These are phyloP conservation scores for Thielaviopsis musarum DNA, from an alignment of 2,329 filamentous ascomycete genomes.

Conservation along the genomic window DNA sequence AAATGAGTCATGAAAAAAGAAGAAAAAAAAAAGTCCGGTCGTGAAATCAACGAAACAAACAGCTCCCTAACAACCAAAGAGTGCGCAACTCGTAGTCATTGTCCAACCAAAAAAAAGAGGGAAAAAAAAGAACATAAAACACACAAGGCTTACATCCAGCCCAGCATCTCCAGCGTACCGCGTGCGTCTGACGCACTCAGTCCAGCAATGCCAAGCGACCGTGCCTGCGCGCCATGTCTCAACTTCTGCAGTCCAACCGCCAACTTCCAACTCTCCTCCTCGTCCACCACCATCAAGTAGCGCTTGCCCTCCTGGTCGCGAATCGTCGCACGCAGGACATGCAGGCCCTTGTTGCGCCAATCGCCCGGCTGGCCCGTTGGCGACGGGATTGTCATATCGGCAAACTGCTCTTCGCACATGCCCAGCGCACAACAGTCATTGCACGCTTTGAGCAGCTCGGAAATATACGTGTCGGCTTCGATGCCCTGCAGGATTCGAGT, in stretches of 20 bases:
- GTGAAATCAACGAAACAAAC: no score
- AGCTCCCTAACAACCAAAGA: no score
- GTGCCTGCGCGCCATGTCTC: constrained; percentile 41
- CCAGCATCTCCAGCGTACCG: constrained; percentile 39
- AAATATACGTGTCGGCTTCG: constrained; percentile 48
- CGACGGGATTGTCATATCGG: constrained; percentile 25
- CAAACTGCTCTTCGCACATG: constrained; percentile 28
- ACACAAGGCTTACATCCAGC: constrained; percentile 24
- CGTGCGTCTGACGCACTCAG: constrained; percentile 38
- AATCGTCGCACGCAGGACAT: constrained; percentile 46
- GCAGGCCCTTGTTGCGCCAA: constrained; percentile 37
- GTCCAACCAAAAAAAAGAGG: no score
- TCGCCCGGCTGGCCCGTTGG: constrained; percentile 32
- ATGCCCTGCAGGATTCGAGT: constrained; percentile 39
- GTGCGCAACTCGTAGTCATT: no score
- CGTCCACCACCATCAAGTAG: constrained; percentile 46
- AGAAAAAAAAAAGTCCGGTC: no score
- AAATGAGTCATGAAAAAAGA: no score
- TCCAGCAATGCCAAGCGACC: constrained; percentile 40
- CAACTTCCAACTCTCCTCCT: constrained; percentile 54
- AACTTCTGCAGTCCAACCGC: constrained; percentile 43
- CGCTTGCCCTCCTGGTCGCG: constrained; percentile 50
- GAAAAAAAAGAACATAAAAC: no score
- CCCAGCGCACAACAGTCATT: constrained; percentile 44
- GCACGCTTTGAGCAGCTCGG: constrained; percentile 46